Base-by-base conservation (phyloP, 2,329 filamentous ascomycete species). In the Aspergillus sp. region DNA sequence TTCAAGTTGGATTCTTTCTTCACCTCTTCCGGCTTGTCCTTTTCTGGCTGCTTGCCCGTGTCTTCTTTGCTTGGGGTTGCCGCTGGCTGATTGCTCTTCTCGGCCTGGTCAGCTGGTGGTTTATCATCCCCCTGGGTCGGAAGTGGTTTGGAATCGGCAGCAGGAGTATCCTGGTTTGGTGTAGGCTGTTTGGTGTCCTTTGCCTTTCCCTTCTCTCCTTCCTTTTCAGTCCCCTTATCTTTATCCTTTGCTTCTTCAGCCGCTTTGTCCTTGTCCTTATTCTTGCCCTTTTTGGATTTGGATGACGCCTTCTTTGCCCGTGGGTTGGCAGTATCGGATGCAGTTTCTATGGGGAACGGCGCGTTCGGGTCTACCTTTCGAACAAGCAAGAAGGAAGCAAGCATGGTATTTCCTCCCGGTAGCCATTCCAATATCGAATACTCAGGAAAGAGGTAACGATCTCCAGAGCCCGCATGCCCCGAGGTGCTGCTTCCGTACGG, bases 391-490 rank as follows among this genome's bases (percentile, higher is more conserved):
- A 75, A 75, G 1, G 73, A 75, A 29, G 68, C 70, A 34, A 74
- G 58, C 27, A 75, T 67, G 5, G 66, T 65, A 8, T 64, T 71
- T 31, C 71, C 70, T 11, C 66, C 68, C 4, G 69, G 66, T 13
- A 72, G 60, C 57, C 67, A 73, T 48, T 76, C 72, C 12, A 76
- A 51, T 4, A 75, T 74, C 4, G 71, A 67, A 52, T 73, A 57
- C 50, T 74, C 70, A 1, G 73, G 73, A 47, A 76, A 73, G 1
- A 74, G 52, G 52, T 71, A 76, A 13, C 73, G 66, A 51, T 75
- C 73, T 8, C 70, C 69, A 6, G 66, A 69, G 7, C 64, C 65
- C 29, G 66, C 62, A 47, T 70, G 67, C 4, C 61, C 61, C 0
- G 68, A 67, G 1, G 65, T 64, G 32, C 62, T 65, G 45, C 62